These are phyloP conservation scores for Cutaneotrichosporon curvatum DNA, from an alignment of 1,284 basidiomycete species.

Conservation along the genomic window DNA sequence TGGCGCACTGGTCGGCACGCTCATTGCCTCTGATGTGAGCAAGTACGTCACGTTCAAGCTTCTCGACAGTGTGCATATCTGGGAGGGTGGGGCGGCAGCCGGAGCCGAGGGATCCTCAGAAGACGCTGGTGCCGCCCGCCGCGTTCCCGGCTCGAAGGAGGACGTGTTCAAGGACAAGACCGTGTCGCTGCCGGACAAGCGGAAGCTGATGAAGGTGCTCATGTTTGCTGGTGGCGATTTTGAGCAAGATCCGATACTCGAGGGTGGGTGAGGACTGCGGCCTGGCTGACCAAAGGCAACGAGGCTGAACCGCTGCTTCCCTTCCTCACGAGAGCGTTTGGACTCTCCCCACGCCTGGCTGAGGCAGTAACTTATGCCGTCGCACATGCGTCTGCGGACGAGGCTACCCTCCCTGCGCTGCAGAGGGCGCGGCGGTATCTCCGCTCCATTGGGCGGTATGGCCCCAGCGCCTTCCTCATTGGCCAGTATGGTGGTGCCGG, in stretches of 20 bases:
- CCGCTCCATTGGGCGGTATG: constrained; percentile 76
- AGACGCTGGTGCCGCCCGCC: constrained; percentile 50
- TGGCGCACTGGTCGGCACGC: constrained; percentile 70
- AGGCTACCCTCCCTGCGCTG: constrained; percentile 59
- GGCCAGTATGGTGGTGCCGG: constrained; percentile 91
- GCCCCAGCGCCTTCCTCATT: constrained; percentile 81
- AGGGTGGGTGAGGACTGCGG: constrained; percentile 14
- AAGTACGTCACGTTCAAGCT: constrained; percentile 85
- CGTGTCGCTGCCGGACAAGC: constrained; percentile 75
- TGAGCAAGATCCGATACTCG: constrained; percentile 50
- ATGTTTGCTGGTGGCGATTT: constrained; percentile 70
- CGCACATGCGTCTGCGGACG: constrained; percentile 57
- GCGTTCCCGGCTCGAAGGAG: constrained; percentile 85
- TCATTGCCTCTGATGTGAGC: constrained; percentile 78
- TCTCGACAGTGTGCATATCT: constrained; percentile 64
- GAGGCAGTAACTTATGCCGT: constrained; percentile 64
- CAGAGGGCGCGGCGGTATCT: constrained; percentile 65
- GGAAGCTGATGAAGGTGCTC: constrained; percentile 86
- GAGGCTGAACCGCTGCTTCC: constrained; percentile 54
- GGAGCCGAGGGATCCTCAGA: no score
- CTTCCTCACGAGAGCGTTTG: constrained; percentile 60
- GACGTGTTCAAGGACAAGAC: constrained; percentile 82
- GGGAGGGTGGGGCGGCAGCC: constrained; percentile 8
- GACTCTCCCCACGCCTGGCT: constrained; percentile 55
- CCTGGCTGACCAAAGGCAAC: constrained; percentile 45